Evolutionary conservation across 2,329 filamentous ascomycete genomes (phyloP), one percentile per base, ranked within the genome.

Genomic region (Achaetomium macrosporum): DNA sequence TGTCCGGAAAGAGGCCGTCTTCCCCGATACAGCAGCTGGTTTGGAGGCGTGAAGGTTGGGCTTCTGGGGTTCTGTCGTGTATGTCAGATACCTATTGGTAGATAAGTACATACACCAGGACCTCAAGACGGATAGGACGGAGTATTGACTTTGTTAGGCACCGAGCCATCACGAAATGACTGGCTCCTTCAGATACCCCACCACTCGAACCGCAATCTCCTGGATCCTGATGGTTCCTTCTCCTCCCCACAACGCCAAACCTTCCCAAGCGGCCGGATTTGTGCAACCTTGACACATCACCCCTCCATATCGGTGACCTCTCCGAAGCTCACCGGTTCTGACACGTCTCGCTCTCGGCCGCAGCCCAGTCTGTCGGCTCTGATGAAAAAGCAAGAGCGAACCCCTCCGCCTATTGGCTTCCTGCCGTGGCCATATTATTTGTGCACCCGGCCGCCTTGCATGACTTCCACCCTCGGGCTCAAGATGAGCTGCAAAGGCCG

Each of bases 281-380:
- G 59, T 61, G 47, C 51, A 44, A 62, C 59, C 48, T 31, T 55
- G 53, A 55, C 52, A 49, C 54, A 53, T 54, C 50, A 51, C 20
- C 42, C 43, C 46, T 48, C 44, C 40, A 47, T 47, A 42, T 54
- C 56, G 47, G 52, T 45, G 50, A 53, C 48, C 51, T 48, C 42
- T 47, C 36, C 47, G 53, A 47, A 55, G 29, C n/a, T 33, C 47
- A 51, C 54, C 48, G 57, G n/a, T 25, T 42, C 45, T 48, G 46
- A 46, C 41, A 19, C 25, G 13, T 20, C n/a, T 13, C 29, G 37
- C 36, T 35, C 29, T 53, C 45, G 45, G 45, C 43, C 45, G 36
- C 31, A 35, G 33, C 36, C 17, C 13, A 31, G 41, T 41, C 20
- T 29, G 39, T 55, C 43, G 43, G 46, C 25, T 13, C 43, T 43